Evolutionary conservation across 768 basidiomycete genomes (phyloP), one percentile per base, ranked within the genome.

Genomic region (Hirschioporus abietinus): DNA sequence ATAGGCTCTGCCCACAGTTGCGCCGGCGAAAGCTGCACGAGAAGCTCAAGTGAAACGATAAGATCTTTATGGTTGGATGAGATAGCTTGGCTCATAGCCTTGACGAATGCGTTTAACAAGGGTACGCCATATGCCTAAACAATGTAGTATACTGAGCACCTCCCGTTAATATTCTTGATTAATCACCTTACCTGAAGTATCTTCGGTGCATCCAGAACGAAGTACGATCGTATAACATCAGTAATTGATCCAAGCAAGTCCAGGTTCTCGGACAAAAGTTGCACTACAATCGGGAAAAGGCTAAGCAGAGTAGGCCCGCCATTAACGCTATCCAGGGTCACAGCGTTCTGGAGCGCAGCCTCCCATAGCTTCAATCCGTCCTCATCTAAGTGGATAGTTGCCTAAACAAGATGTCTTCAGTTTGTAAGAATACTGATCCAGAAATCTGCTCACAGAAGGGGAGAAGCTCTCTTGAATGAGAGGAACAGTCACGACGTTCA

Each of bases 301-400:
- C 87, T 84, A 35, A 87, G 76, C 25, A 95, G 81, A 52, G 80
- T 82, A 0, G 83, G 80, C 20, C 75, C 77, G 1, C 83, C 83
- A 64, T 80, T 76, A n/a, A 77, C 70, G 67, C 77, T 82, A 12
- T 83, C 77, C 8, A 93, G 73, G 0, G 81, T 78, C 1, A 81
- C 74, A 0, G 90, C 83, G 71, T 92, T 91, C 62, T 88, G 82
- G 42, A 95, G 77, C 0, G 90, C 84, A 35, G 84, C 79, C 25
- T 83, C 79, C 95, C 94, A 96, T 12, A 96, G 83, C 58, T 79
- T 81, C 61, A 95, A 74, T 0, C 86, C 90, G 74, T 96, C 94
- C 68, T 87, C 86, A 70, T 96, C 93, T 25, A 96, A 82, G 68
- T 90, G 83, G 36, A 83, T 76, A n/a, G 83, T 81, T 34, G 81